Conservation (phyloP, 139 green algal genomes). For the Coelastrella sp. region DNA sequence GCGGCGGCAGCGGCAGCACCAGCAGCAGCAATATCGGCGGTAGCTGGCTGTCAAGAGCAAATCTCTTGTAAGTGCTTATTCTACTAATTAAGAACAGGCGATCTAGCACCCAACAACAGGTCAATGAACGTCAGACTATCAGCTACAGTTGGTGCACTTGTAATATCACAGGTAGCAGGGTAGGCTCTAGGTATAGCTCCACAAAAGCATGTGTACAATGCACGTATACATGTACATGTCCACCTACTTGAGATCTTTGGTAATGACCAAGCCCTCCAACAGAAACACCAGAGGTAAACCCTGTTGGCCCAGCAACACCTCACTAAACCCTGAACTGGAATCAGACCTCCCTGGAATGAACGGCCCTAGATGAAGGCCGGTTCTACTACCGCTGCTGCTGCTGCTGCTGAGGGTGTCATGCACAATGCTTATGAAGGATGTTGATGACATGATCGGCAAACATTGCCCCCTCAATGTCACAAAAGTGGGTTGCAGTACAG, state of each 20-base stretch:
- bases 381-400: constrained; percentile 3
- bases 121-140: no score
- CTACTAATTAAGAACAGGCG: no score
- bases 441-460: neutral
- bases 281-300: constrained; percentile 2
- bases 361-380: neutral
- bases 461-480: neutral
- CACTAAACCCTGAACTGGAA: constrained; percentile 9
- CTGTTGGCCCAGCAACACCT: constrained; percentile 5
- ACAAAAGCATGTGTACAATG: neutral
- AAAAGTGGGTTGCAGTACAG: neutral
- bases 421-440: neutral
- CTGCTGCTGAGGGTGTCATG: constrained; percentile 14
- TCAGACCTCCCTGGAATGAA: neutral
- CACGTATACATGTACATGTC: neutral
- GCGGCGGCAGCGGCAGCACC: neutral
- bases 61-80: no score
- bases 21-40: neutral
- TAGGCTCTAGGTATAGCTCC: neutral
- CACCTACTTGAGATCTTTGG: constrained; percentile 24
- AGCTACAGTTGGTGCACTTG: no score
- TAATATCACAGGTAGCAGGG: neutral
- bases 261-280: constrained; percentile 5
- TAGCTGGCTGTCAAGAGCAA: neutral
- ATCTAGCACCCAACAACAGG: no score